These are phyloP conservation scores for Candida golubevii DNA, from an alignment of 805 yeast species.

Conservation along the genomic window DNA sequence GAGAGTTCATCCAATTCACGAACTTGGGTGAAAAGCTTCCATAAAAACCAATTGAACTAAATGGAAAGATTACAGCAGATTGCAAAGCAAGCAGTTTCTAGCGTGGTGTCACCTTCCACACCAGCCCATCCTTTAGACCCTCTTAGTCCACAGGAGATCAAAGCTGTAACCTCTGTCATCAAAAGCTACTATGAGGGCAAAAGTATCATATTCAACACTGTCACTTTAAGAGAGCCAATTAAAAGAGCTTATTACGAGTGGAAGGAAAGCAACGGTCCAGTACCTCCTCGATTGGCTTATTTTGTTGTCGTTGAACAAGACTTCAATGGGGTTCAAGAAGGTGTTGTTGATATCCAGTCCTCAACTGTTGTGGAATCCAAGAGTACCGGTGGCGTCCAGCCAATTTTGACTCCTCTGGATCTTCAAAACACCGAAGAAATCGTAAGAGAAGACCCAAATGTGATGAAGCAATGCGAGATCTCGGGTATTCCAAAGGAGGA, in stretches of 20 bases:
- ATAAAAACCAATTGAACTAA: too few relatives aligned
- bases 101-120: slow-evolving; percentile 48
- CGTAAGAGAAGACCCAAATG: slow-evolving; percentile 66
- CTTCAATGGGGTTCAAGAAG: slow-evolving; percentile 63
- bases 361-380: slow-evolving; percentile 45
- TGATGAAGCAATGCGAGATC: slow-evolving; percentile 66
- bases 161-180: slow-evolving; percentile 50
- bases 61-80: slow-evolving; percentile 68
- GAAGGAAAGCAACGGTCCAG: slow-evolving; percentile 57
- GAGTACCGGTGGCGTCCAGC: slow-evolving; percentile 60
- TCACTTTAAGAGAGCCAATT: slow-evolving; percentile 68
- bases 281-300: slow-evolving; percentile 66
- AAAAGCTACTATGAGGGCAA: slow-evolving; percentile 45
- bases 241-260: slow-evolving; percentile 60
- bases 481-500: slow-evolving; percentile 64
- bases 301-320: slow-evolving; percentile 59
- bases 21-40: too few relatives aligned
- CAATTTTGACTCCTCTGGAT: slow-evolving; percentile 70
- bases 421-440: slow-evolving; percentile 57
- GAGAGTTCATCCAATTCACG: too few relatives aligned
- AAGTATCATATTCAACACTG: slow-evolving; percentile 56
- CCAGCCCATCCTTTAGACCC: slow-evolving; percentile 74
- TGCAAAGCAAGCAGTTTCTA: slow-evolving; percentile 57
- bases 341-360: slow-evolving; percentile 56
- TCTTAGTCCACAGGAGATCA: slow-evolving; percentile 58